These are phyloP conservation scores for Penicillium maclennaniae DNA, from an alignment of 495 filamentous ascomycete species.

Conservation along the genomic window DNA sequence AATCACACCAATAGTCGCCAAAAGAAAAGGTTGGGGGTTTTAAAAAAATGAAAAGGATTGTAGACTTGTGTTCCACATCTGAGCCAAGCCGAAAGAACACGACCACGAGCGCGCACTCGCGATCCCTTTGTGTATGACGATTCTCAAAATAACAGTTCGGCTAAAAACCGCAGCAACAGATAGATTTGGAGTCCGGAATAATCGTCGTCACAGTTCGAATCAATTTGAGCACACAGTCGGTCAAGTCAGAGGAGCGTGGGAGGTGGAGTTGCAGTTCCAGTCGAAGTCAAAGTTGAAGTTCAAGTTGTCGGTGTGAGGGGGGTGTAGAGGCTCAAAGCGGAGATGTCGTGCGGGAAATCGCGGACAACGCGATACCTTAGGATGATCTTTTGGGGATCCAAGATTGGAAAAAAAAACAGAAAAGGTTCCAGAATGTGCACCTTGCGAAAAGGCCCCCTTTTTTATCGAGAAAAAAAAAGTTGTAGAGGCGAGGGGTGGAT, in stretches of 20 bases:
- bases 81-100: neutral
- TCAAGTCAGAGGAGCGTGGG: neutral
- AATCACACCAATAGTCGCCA: neutral
- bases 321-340: neutral
- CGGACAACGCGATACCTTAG: neutral
- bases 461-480: slow-evolving; percentile 18
- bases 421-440: neutral
- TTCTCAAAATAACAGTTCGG: neutral
- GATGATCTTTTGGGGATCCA: neutral
- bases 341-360: neutral
- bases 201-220: neutral
- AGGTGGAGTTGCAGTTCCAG: neutral
- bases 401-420: neutral
- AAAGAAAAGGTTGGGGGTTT: neutral
- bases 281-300: neutral
- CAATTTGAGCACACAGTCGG: neutral
- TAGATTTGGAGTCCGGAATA: neutral
- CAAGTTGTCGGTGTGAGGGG: neutral
- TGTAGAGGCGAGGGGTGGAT: slow-evolving; percentile 23
- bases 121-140: neutral
- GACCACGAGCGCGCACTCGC: neutral
- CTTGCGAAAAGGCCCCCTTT: slow-evolving; percentile 7
- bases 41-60: slow-evolving; percentile 1
- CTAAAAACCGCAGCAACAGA: neutral
- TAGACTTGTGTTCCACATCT: slow-evolving; percentile 7